These are phyloP conservation scores for Aristolochia fimbriata DNA, from an alignment of 164 flowering plant species.

Conservation along the genomic window DNA sequence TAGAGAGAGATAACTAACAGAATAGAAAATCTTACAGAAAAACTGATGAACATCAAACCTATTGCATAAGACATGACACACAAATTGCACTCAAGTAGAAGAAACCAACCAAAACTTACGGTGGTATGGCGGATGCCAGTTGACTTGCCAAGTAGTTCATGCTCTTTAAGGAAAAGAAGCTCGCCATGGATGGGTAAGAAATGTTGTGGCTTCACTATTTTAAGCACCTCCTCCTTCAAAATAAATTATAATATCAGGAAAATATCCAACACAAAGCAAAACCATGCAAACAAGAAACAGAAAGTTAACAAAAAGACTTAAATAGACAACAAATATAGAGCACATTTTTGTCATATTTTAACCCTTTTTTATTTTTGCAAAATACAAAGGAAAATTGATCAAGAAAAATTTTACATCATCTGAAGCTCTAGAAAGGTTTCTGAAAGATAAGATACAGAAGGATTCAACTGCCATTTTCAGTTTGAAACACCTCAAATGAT, in stretches of 20 bases:
- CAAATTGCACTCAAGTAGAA: neutral
- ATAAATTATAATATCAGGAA: neutral
- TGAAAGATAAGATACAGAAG: too few relatives aligned
- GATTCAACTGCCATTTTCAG: too few relatives aligned
- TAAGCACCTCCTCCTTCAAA: conserved; percentile 84
- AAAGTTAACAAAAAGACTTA: neutral
- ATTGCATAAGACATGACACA: neutral
- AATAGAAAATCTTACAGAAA: too few relatives aligned
- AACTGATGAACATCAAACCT: neutral
- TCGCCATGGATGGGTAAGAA: conserved; percentile 97
- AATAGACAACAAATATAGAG: too few relatives aligned
- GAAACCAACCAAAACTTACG: conserved; percentile 39
- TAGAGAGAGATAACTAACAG: too few relatives aligned
- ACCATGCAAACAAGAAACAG: neutral
- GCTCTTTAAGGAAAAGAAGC: conserved; percentile 92
- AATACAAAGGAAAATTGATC: too few relatives aligned
- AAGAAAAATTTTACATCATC: too few relatives aligned
- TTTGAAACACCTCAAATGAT: too few relatives aligned
- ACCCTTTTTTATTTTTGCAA: too few relatives aligned
- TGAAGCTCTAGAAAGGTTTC: too few relatives aligned
- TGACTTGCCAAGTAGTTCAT: conserved; percentile 87
- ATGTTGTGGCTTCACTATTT: conserved; percentile 94
- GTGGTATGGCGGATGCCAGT: conserved; percentile 92
- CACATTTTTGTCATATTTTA: too few relatives aligned
- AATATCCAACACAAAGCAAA: neutral